phyloP scores from a whole-genome alignment of 2,329 filamentous ascomycete species.

The Penicillium sp. region DNA sequence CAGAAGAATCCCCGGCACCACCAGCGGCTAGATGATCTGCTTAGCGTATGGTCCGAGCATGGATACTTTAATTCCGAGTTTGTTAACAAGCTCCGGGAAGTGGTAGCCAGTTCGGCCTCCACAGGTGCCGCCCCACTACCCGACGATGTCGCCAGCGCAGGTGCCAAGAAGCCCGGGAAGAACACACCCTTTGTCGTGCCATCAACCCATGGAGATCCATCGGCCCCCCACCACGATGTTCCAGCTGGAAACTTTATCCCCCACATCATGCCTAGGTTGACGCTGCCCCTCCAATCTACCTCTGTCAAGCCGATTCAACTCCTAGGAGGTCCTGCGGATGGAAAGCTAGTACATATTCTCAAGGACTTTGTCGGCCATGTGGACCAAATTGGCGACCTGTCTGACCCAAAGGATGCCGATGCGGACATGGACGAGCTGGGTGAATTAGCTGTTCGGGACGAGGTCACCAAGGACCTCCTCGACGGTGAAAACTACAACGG shows the following conservation, averaged over 20 bases:
- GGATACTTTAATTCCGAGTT: slow-evolving; percentile 60
- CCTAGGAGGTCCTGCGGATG: slow-evolving; percentile 66
- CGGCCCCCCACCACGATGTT: slow-evolving; percentile 76
- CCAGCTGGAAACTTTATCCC: slow-evolving; percentile 81
- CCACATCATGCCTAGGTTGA: slow-evolving; percentile 74
- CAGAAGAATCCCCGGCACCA: slow-evolving; percentile 65
- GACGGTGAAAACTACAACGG: slow-evolving; percentile 80
- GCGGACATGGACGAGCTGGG: slow-evolving; percentile 76
- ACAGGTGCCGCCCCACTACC: slow-evolving; percentile 32
- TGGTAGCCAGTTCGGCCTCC: slow-evolving; percentile 50
- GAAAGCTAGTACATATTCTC: slow-evolving; percentile 66
- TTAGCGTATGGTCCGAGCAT: slow-evolving; percentile 71
- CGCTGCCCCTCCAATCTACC: slow-evolving; percentile 69
- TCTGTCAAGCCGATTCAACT: slow-evolving; percentile 73
- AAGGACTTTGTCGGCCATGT: slow-evolving; percentile 69
- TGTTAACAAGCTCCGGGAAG: slow-evolving; percentile 61
- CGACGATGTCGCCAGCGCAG: slow-evolving; percentile 26
- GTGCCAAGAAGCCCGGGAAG: slow-evolving; percentile 47
- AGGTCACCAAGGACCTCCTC: slow-evolving; percentile 65
- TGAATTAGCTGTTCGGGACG: slow-evolving; percentile 65
- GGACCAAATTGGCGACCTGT: slow-evolving; percentile 65
- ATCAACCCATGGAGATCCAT: slow-evolving; percentile 72
- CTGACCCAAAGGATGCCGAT: slow-evolving; percentile 51
- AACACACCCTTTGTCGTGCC: slow-evolving; percentile 71
- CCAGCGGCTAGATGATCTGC: slow-evolving; percentile 63